phyloP scores from a whole-genome alignment of 306 rosid genomes.

The Carpinus fangiana region DNA sequence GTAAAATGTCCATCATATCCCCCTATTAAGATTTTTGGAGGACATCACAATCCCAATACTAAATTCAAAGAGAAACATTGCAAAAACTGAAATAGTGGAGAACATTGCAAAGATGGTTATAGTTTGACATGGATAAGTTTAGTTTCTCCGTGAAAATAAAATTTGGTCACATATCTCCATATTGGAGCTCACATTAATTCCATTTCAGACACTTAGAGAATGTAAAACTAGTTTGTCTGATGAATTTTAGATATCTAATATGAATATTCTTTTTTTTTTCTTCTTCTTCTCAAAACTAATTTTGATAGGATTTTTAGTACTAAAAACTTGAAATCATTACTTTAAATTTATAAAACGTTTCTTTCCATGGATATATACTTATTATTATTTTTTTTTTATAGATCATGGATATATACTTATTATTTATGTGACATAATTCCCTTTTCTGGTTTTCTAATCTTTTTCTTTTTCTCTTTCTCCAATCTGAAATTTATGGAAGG shows the following conservation, averaged over 20 bases:
- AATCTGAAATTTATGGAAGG: slow-evolving; percentile 12
- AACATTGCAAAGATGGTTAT: too few species aligned
- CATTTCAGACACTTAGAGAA: neutral
- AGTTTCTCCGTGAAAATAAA: too few species aligned
- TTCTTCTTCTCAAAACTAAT: neutral
- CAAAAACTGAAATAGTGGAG: too few species aligned
- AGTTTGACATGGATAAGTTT: too few species aligned
- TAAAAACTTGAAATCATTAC: neutral
- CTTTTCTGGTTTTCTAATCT: neutral
- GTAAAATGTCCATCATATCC: too few species aligned
- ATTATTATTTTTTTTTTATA: too few species aligned
- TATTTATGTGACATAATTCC: neutral
- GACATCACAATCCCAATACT: too few species aligned
- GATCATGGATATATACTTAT: too few species aligned
- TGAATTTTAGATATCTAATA: neutral
- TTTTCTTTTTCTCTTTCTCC: neutral
- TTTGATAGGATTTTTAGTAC: neutral
- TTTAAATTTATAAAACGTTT: neutral
- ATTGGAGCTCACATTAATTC: neutral
- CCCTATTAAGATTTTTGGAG: too few species aligned
- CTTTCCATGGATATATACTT: neutral
- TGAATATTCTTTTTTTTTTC: neutral
- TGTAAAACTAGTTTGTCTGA: neutral
- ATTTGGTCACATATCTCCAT: too few species aligned
- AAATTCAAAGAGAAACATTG: too few species aligned